phyloP scores from a whole-genome alignment of 441 rosid species.

The Brassica balearica region DNA sequence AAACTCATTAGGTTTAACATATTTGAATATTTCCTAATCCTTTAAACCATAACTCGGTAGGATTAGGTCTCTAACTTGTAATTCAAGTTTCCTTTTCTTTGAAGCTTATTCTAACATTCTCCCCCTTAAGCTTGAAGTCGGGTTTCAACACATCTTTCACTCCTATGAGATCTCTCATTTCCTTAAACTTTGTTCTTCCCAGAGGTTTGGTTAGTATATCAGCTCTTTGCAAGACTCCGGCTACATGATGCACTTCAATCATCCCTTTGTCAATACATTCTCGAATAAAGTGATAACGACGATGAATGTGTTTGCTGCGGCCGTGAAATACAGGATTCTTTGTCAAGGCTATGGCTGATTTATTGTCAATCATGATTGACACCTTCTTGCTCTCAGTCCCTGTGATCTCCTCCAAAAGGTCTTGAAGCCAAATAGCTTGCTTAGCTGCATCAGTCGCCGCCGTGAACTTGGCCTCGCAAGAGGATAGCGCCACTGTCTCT shows the following conservation, averaged over 20 bases:
- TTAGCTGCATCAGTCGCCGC: not conserved
- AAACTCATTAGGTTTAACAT: no score
- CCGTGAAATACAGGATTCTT: not conserved
- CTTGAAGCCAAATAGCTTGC: not conserved
- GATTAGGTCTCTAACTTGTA: no score
- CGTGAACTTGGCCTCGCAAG: not conserved
- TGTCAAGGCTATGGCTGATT: not conserved
- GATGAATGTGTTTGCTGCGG: not conserved
- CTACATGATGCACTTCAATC: not conserved
- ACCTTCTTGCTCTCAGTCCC: not conserved
- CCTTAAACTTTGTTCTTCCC: not conserved
- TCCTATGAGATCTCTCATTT: not conserved
- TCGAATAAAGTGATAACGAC: not conserved
- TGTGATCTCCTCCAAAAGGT: not conserved
- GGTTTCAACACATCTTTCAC: not conserved
- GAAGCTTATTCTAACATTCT: not conserved
- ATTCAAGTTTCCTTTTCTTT: no score
- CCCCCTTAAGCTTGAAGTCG: not conserved
- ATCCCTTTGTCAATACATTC: not conserved
- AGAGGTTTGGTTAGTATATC: not conserved
- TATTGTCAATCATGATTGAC: not conserved
- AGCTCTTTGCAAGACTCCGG: not conserved
- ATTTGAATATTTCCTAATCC: no score
- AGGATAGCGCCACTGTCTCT: not conserved
- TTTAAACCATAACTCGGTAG: no score